phyloP scores from a whole-genome alignment of 768 basidiomycete genomes.

The Dioszegia aurantiaca region DNA sequence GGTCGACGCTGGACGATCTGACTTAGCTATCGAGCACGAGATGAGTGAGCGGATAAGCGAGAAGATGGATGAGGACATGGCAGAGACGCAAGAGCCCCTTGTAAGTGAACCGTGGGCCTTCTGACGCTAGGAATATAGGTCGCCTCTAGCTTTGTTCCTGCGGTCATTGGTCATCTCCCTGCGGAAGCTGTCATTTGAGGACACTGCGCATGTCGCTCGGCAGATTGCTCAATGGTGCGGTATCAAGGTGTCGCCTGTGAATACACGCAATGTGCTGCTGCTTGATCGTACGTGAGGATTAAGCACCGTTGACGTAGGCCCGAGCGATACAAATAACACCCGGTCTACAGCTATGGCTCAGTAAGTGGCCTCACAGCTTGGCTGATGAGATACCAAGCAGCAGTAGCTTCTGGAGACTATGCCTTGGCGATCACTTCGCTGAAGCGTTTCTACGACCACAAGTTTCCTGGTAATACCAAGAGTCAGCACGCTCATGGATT shows the following conservation, averaged over 20 bases:
- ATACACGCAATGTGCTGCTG: slow-evolving; percentile 9
- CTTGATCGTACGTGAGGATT: slow-evolving; percentile 18
- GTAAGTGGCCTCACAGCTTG: slow-evolving; percentile 23
- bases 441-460: slow-evolving; percentile 50
- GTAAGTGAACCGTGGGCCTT: slow-evolving; percentile 18
- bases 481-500: slow-evolving; percentile 52
- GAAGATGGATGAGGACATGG: slow-evolving; percentile 23
- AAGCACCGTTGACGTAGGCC: slow-evolving; percentile 18
- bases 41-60: slow-evolving; percentile 24
- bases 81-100: slow-evolving; percentile 38
- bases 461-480: slow-evolving; percentile 31
- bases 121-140: slow-evolving; percentile 32
- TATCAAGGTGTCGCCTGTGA: slow-evolving; percentile 8
- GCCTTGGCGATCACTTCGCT: slow-evolving; percentile 43
- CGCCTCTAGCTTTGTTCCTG: slow-evolving; percentile 41
- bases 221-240: slow-evolving; percentile 35
- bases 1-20: slow-evolving; percentile 5
- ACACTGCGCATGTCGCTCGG: slow-evolving; percentile 33
- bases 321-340: slow-evolving; percentile 40
- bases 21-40: slow-evolving; percentile 25
- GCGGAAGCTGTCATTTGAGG: slow-evolving; percentile 42
- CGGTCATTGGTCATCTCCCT: slow-evolving; percentile 34
- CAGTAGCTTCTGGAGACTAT: slow-evolving; percentile 42
- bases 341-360: slow-evolving; percentile 38
- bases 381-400: slow-evolving; percentile 29